Base-by-base conservation (phyloP, 805 yeast species). In the Debaryomyces tyrocola region DNA sequence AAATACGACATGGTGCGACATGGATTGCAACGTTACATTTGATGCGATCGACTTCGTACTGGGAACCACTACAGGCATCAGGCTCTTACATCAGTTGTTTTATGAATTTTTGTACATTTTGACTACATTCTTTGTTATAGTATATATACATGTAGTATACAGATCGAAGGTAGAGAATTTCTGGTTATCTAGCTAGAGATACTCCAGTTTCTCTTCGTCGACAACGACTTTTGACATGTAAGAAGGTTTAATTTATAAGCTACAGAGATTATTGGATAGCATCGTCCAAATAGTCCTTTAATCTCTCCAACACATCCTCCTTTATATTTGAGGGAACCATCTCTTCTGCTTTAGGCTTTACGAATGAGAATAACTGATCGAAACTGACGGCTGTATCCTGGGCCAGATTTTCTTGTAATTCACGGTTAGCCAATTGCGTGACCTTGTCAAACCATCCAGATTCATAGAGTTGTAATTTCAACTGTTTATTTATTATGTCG, bases 381-480 rank as follows among this genome's bases (percentile, higher is more conserved):
- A 84, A 84, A 52, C 74, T 83, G 10, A 79, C 73, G 21, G 43
- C 45, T 5, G 45, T 51, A 15, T 51, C 46, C 12, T 51, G 46
- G 14, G 47, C 48, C 14, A 45, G 38, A 17, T 50, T 56, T 33
- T 70, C 74, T 20, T 70, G 70, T 58, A 77, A 77, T 62, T 66
- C 78, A 48, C 50, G 58, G 40, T 64, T 63, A 3, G 95, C 86
- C 36, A 85, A 54, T 34, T 75, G 77, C 39, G 80, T 74, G 21
- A 91, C 83, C 45, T 84, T 76, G 55, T 89, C 96, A 49, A 80
- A 82, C 97, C 97, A 91, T 5, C 97, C 97, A 1, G 85, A 77
- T 58, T 87, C 86, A 43, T 82, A 77, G 9, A 91, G 75, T 57
- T 79, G 80, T 45, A 83, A 75, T 54, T 82, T 81, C 48, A 91